Conservation (phyloP, 2,329 filamentous ascomycete genomes). For the Ceratocystis ficicola region DNA sequence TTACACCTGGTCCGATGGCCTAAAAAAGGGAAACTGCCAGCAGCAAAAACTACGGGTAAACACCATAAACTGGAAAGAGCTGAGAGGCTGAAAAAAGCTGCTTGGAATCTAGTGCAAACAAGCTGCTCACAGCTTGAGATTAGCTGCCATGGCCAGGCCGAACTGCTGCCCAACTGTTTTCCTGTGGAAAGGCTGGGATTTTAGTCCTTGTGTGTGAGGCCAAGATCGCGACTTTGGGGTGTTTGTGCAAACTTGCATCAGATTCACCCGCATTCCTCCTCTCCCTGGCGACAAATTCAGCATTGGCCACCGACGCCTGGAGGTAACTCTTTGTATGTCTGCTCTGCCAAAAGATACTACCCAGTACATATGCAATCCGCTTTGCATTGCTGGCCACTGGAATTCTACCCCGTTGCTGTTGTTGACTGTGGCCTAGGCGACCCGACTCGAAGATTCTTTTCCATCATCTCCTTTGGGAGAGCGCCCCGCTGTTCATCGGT, state of each 20-base stretch:
- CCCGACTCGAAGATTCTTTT: conserved; percentile 7
- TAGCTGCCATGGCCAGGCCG: background rate
- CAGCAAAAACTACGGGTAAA: background rate
- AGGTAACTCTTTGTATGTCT: background rate
- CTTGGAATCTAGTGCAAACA: background rate
- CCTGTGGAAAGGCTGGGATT: background rate
- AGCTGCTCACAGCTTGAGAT: background rate
- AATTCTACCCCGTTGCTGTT: conserved; percentile 13
- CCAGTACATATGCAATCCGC: no score
- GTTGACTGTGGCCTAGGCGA: conserved; percentile 12
- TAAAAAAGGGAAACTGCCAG: background rate
- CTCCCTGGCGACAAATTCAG: conserved; percentile 1
- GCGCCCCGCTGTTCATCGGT: background rate
- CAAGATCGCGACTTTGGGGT: conserved; percentile 9
- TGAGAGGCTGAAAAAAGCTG: background rate
- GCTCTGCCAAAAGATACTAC: background rate
- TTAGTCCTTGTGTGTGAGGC: background rate
- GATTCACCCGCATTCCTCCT: conserved; percentile 8
- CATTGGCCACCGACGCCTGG: background rate
- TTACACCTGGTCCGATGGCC: background rate
- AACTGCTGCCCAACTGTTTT: background rate
- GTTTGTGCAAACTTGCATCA: background rate
- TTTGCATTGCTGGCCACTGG: background rate
- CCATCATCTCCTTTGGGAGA: conserved; percentile 2
- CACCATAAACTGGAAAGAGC: background rate